phyloP scores from a whole-genome alignment of 345 rosid genomes.

The Durio zibethinus region DNA sequence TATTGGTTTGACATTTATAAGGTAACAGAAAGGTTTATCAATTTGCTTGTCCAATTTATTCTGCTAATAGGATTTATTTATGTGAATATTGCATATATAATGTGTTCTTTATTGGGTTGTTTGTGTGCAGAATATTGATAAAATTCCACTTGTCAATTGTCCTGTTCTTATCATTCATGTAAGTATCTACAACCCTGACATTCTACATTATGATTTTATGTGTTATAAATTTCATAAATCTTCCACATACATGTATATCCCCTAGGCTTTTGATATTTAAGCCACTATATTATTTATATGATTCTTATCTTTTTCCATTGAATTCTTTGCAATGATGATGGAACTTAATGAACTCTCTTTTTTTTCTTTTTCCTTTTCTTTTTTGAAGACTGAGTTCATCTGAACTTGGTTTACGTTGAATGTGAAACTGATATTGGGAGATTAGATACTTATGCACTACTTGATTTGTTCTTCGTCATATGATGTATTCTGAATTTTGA shows the following conservation, averaged over 20 bases:
- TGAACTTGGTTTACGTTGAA: neutral
- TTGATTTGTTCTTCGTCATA: neutral
- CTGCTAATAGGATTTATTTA: neutral
- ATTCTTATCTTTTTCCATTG: neutral
- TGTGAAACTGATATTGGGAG: neutral
- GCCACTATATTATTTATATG: neutral
- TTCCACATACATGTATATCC: neutral
- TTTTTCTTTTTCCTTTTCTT: neutral
- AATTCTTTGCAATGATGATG: neutral
- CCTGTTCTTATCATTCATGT: conserved; percentile 95
- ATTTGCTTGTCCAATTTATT: conserved; percentile 12
- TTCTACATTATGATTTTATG: neutral
- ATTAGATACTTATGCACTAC: neutral
- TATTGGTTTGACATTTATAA: conserved; percentile 98
- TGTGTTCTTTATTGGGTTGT: neutral
- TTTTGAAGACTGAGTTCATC: neutral
- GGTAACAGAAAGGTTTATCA: conserved; percentile 37
- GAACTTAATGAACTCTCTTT: neutral
- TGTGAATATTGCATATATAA: conserved; percentile 9
- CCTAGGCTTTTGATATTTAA: neutral
- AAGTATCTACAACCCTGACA: conserved; percentile 34
- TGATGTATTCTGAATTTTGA: neutral
- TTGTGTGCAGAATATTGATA: conserved; percentile 84
- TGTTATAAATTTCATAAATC: conserved; percentile 6
- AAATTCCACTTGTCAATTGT: conserved; percentile 86